A percentile compares a stretch with the other conserved stretches of the same genome.
Conservation (phyloP, 768 basidiomycete genomes). For the Boletus sp. region DNA sequence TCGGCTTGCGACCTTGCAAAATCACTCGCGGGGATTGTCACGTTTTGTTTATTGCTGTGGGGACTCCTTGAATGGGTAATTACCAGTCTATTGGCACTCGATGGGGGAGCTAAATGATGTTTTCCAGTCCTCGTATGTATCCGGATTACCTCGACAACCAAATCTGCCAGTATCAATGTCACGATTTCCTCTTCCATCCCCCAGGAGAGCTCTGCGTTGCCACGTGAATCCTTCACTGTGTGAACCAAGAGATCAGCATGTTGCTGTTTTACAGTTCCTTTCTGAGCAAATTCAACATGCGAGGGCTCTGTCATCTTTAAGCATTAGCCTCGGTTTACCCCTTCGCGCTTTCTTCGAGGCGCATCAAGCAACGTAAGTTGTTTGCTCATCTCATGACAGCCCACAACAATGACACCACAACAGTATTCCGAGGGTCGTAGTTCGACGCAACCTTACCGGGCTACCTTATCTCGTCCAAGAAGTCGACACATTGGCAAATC, state of each 20-base stretch:
- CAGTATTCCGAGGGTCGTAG: slow-evolving; percentile 13
- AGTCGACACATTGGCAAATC: slow-evolving; percentile 15
- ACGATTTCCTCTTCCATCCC: slow-evolving; percentile 10
- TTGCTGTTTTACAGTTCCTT: slow-evolving; percentile 24
- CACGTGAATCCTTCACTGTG: slow-evolving; percentile 1
- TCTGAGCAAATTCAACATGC: slow-evolving; percentile 29
- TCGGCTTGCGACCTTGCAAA: slow-evolving; percentile 14
- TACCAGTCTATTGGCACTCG: neutral
- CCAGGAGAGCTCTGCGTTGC: slow-evolving; percentile 1
- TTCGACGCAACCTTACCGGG: neutral
- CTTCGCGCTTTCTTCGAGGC: slow-evolving; percentile 21
- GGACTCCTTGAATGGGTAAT: slow-evolving; percentile 25
- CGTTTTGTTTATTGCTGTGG: slow-evolving; percentile 22
- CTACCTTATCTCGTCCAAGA: neutral
- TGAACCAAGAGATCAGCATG: slow-evolving; percentile 16
- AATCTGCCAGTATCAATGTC: neutral
- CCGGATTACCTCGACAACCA: slow-evolving; percentile 4
- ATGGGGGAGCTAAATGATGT: slow-evolving; percentile 5
- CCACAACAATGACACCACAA: neutral
- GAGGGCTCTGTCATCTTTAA: slow-evolving; percentile 23
- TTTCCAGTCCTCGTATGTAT: slow-evolving; percentile 14
- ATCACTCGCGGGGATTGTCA: slow-evolving; percentile 8
- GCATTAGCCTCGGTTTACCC: slow-evolving; percentile 15
- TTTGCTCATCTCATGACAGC: neutral
- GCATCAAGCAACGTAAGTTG: slow-evolving; percentile 20